These are phyloP conservation scores for Ophiorrhiza pumila DNA, from an alignment of 257 asterid species.

Conservation along the genomic window DNA sequence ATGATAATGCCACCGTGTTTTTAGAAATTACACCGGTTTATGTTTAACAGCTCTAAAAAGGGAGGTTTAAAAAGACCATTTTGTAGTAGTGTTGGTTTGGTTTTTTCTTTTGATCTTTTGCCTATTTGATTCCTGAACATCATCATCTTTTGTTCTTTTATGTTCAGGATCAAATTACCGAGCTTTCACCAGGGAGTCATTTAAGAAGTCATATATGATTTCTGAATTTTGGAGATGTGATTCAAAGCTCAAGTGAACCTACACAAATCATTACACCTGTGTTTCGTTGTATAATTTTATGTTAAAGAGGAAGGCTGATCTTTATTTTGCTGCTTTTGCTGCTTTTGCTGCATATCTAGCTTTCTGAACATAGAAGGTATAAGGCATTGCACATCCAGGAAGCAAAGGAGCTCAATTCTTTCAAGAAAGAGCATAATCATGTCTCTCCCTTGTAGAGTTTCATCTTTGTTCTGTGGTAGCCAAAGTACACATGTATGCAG, in stretches of 20 bases:
- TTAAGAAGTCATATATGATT: neutral
- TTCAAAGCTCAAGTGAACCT: neutral
- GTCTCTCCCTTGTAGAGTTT: slow-evolving; percentile 26
- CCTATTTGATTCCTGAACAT: neutral
- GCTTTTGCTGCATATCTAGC: too few relatives aligned
- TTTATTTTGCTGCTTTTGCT: too few relatives aligned
- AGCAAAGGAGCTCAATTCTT: slow-evolving; percentile 20
- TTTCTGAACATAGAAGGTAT: too few relatives aligned
- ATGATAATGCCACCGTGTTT: too few relatives aligned
- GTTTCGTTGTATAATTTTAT: too few relatives aligned
- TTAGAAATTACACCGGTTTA: too few relatives aligned
- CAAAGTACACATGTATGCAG: too few relatives aligned
- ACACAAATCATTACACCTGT: neutral
- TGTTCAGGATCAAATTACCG: too few relatives aligned
- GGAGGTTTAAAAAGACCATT: too few relatives aligned
- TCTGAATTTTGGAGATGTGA: neutral
- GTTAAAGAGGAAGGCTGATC: too few relatives aligned
- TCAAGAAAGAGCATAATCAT: slow-evolving; percentile 34
- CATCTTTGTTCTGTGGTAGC: slow-evolving; percentile 45
- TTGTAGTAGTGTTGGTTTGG: too few relatives aligned
- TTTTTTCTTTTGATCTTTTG: neutral
- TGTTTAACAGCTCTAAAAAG: too few relatives aligned
- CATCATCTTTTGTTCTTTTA: neutral
- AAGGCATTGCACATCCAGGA: slow-evolving; percentile 10
- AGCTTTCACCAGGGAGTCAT: neutral